Evolutionary conservation across 805 yeast species (phyloP).

Genomic region (Wickerhamiella alocasiicola): DNA sequence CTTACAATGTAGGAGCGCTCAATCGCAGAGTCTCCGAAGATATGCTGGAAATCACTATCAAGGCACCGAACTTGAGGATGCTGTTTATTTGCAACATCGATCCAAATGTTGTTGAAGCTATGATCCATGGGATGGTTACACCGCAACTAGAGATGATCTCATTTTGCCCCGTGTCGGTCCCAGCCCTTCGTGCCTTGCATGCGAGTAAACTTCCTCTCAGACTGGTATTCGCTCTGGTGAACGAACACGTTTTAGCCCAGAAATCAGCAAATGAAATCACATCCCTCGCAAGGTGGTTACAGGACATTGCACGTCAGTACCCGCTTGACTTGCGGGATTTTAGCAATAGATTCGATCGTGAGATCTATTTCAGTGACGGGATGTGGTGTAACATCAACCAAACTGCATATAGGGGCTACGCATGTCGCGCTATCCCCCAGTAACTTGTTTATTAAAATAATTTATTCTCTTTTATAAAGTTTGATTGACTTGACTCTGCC

Average conservation of each 20-base stretch:
- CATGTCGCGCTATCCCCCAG: not conserved
- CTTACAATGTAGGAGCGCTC: not conserved
- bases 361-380: conserved; percentile 6
- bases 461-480: no score
- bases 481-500: no score
- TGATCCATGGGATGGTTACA: not conserved
- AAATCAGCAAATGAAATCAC: not conserved
- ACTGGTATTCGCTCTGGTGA: conserved; percentile 5
- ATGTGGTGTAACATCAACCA: conserved; percentile 9
- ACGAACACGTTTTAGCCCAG: not conserved
- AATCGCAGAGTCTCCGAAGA: no score
- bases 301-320: conserved; percentile 1
- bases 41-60: not conserved
- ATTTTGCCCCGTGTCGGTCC: not conserved
- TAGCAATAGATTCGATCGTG: conserved; percentile 1
- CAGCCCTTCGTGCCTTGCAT: not conserved
- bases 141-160: conserved; percentile 2
- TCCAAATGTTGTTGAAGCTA: not conserved
- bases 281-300: conserved; percentile 4
- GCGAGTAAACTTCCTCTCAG: not conserved
- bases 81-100: not conserved
- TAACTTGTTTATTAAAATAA: no score
- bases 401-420: not conserved
- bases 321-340: conserved; percentile 7
- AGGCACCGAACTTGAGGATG: not conserved